Evolutionary conservation across 108 stramenopile species (phyloP).

Genomic region (Conticribra weissflogii): DNA sequence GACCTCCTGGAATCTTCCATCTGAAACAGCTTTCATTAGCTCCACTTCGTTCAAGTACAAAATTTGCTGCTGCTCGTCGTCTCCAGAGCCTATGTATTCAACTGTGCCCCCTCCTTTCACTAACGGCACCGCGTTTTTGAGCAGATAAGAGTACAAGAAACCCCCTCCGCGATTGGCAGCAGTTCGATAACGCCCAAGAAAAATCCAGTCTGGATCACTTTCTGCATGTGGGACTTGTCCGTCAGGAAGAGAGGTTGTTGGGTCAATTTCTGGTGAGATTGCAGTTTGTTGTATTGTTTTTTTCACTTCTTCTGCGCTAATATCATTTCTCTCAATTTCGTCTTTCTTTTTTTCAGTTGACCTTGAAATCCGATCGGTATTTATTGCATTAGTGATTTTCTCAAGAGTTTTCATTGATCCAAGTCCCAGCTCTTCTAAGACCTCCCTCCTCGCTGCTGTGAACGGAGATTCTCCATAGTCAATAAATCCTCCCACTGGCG

Average conservation of each 20-base stretch:
- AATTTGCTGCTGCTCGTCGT: conserved; percentile 59
- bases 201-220: conserved; percentile 53
- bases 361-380: too few relatives aligned
- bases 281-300: conserved; percentile 8
- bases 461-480: conserved; percentile 56
- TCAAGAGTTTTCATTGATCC: conserved; percentile 33
- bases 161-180: conserved; percentile 74
- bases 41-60: conserved; percentile 34
- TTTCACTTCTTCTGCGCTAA: conserved; percentile 2
- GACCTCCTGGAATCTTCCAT: conserved; percentile 65
- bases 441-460: conserved; percentile 60
- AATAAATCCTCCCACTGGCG: conserved; percentile 66
- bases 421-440: conserved; percentile 64
- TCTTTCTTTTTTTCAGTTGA: conserved; percentile 3
- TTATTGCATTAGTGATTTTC: background rate
- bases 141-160: conserved; percentile 57
- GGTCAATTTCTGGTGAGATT: conserved; percentile 11
- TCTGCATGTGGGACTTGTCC: conserved; percentile 24
- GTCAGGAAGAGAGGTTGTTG: conserved; percentile 5
- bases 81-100: conserved; percentile 34
- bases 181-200: conserved; percentile 61
- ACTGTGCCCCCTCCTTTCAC: conserved; percentile 38
- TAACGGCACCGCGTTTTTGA: conserved; percentile 58
- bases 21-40: conserved; percentile 30
- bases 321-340: background rate